Evolutionary conservation across 805 yeast species (phyloP), one percentile per base, ranked within the genome.

Genomic region (Lipomyces yamadae): DNA sequence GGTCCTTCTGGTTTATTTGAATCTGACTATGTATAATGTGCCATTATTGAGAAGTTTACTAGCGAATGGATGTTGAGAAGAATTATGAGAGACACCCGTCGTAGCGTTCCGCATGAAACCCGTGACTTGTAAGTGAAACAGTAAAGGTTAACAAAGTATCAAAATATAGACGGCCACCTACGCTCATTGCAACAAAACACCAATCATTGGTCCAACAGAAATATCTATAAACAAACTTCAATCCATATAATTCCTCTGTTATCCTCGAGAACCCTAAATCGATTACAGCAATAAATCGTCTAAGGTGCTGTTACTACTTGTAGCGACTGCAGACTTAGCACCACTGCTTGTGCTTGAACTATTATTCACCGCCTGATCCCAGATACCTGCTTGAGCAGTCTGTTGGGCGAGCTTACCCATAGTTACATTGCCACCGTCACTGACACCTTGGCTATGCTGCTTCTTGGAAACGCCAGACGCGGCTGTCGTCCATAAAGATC

Each of bases 401-500:
- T 74, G 72, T 59, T 75, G 76, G 35, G 78, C 78, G 32, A 76
- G 63, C 35, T 65, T 50, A 8, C 72, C 74, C 62, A 72, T 64
- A 56, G 71, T 71, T 42, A 61, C 63, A n/a, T 63, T 48, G n/a
- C 58, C 39, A 24, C 32, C 37, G 11, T 24, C 55, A 32, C 15
- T 18, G 34, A 60, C 29, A 18, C 58, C 29, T 13, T 52, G 35
- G 33, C 64, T 18, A 15, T 52, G 29, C 8, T 68, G 45, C 37
- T 61, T 60, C 56, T 72, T 61, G 39, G 69, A 68, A 42, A 71
- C 65, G 59, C 71, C 72, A 29, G 74, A 64, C 33, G 75, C 63
- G 6, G 79, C 76, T 18, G 75, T 58, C 39, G 75, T 60, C 82
- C 82, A 80, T 58, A 80, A 70, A 42, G 79, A 78, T 42, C 81